Conservation (phyloP, 2,329 filamentous ascomycete species). For the Gyromitra esculenta region DNA sequence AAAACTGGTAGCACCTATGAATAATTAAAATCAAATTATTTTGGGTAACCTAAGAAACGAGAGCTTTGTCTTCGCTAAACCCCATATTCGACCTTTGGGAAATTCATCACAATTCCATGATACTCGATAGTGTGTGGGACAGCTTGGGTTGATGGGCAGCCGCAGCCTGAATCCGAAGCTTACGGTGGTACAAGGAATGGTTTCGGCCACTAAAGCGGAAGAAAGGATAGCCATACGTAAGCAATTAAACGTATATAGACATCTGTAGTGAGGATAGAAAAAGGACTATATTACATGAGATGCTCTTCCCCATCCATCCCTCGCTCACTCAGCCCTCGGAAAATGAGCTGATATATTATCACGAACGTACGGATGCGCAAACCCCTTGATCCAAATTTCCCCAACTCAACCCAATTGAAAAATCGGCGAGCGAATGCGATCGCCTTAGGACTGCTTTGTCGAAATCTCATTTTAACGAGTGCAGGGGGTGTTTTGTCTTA, state of each 20-base stretch:
- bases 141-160: background rate
- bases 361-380: background rate
- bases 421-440: background rate
- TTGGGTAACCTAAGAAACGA: background rate
- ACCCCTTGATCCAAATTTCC: background rate
- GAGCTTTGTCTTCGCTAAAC: background rate
- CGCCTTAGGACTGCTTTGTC: background rate
- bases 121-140: no score
- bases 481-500: background rate
- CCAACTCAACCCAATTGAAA: background rate
- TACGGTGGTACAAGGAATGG: constrained; percentile 3
- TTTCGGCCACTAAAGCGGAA: background rate
- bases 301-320: background rate
- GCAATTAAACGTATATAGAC: background rate
- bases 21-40: background rate
- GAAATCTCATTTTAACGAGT: background rate
- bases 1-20: background rate
- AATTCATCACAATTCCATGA: no score
- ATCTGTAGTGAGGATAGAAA: background rate
- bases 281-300: constrained; percentile 23
- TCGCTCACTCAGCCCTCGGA: background rate
- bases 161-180: background rate
- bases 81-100: no score
- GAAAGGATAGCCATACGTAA: background rate
- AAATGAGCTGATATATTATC: background rate